Evolutionary conservation across 73 alveolate species (phyloP), one percentile per base, ranked within the genome.

Genomic region (Tetrahymena thermophila): DNA sequence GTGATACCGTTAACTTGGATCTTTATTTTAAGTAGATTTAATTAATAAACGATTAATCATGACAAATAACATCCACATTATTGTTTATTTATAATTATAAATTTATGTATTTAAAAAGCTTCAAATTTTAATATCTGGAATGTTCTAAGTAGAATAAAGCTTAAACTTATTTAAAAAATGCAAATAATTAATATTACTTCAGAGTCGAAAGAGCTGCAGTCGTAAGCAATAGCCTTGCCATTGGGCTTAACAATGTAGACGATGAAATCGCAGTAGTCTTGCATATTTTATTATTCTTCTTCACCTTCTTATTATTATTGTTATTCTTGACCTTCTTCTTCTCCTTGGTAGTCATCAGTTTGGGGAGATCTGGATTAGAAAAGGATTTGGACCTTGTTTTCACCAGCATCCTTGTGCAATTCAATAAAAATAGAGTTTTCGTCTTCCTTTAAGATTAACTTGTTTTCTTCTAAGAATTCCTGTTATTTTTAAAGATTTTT

Each of bases 321-420:
- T 35, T 94, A 34, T 50, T 84, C 84, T 58, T 94, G 38, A 21
- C 93, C 93, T 85, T 94, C 85, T 35, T 19, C 35, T 95, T 89
- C 96, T 34, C 94, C 93, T 19, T 56, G 37, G 25, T 89, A 94
- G 37, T 50, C 94, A 15, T 95, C 97, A 8, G 55, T 71, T 95
- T 50, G 43, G 35, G 97, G 97, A 50, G 71, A 58, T 89, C 97
- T 85, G 34, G 95, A 95, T 95, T 95, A 31, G 95, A 95, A 95
- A 23, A 55, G 34, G 1, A 95, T 93, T 34, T 85, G 19, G 34
- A 95, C 93, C 94, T 89, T 85, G 55, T 85, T 93, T 85, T 95
- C 95, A n/a, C 97, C 97, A 6, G 94, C 93, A 38, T 38, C 35
- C 85, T 95, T 95, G 38, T 43, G 94, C 35, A 95, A 95, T 89